Percentiles rank a stretch among this genome's conserved stretches.
Evolutionary conservation across 176 grass and related monocot genomes (phyloP).

Genomic region (Raddia guianensis): DNA sequence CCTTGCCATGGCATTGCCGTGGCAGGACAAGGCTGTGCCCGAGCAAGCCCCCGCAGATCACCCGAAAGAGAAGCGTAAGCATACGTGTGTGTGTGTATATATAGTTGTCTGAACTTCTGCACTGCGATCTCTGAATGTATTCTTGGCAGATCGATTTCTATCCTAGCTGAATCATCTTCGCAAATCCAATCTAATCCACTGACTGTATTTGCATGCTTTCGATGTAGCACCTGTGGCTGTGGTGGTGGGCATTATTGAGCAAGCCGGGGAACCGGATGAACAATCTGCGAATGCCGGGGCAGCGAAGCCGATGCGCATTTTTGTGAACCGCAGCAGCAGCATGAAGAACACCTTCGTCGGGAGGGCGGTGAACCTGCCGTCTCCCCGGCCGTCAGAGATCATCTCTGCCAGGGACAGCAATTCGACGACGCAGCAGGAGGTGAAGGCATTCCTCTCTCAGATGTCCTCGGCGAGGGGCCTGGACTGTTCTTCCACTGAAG

Average conservation of each 20-base stretch:
- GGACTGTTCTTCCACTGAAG: slow-evolving; percentile 45
- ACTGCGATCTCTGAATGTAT: not conserved
- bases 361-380: slow-evolving; percentile 45
- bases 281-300: slow-evolving; percentile 34
- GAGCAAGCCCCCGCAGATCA: slow-evolving; percentile 37
- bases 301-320: slow-evolving; percentile 35
- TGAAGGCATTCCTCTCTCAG: slow-evolving; percentile 81
- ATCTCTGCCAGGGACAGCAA: slow-evolving; percentile 80
- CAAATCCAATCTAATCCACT: not conserved
- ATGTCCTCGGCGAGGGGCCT: slow-evolving; percentile 63
- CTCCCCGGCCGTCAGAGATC: slow-evolving; percentile 79
- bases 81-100: no score
- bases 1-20: slow-evolving; percentile 16
- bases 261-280: slow-evolving; percentile 44
- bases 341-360: slow-evolving; percentile 39
- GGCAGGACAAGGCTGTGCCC: not conserved
- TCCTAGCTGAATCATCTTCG: not conserved
- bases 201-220: slow-evolving; percentile 2
- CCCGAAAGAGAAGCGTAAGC: slow-evolving; percentile 46
- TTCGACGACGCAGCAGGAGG: slow-evolving; percentile 75
- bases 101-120: not conserved
- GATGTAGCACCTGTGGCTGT: slow-evolving; percentile 44
- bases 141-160: not conserved
- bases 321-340: slow-evolving; percentile 34
- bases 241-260: slow-evolving; percentile 48